These are phyloP conservation scores for Tetracladium setigerum DNA, from an alignment of 495 filamentous ascomycete genomes.

Conservation along the genomic window DNA sequence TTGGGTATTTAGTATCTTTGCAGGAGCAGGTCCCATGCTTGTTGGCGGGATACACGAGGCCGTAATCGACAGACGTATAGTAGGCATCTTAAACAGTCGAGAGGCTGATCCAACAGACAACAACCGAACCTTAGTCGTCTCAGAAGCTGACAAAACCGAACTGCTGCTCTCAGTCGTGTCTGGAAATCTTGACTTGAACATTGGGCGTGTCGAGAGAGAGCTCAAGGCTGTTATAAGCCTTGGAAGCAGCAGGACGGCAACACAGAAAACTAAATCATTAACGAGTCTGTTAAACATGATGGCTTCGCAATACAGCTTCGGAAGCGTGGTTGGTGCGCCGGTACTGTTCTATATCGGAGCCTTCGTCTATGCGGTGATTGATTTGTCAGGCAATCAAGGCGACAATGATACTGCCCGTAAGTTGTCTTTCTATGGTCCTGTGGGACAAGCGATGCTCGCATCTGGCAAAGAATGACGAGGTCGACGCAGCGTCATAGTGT, in stretches of 20 bases:
- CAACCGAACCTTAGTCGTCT: neutral
- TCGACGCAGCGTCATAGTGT: too few relatives aligned
- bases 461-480: too few relatives aligned
- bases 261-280: constrained; percentile 2
- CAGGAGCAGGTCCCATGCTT: constrained; percentile 10
- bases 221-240: constrained; percentile 6
- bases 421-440: too few relatives aligned
- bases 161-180: constrained; percentile 8
- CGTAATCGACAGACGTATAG: constrained; percentile 8
- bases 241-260: neutral
- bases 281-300: constrained; percentile 10
- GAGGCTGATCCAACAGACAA: neutral
- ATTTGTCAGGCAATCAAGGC: constrained; percentile 23
- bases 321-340: constrained; percentile 36
- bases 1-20: constrained; percentile 11
- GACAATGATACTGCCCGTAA: constrained; percentile 34
- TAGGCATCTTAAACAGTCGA: too few relatives aligned
- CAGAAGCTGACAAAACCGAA: too few relatives aligned
- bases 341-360: constrained; percentile 39
- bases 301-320: constrained; percentile 27
- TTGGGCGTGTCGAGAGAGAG: neutral
- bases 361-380: constrained; percentile 35
- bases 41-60: constrained; percentile 9
- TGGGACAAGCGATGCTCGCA: too few relatives aligned
- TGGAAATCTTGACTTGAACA: constrained; percentile 7